Conservation (phyloP, 2,329 filamentous ascomycete species). For the Pyrenophora teres region DNA sequence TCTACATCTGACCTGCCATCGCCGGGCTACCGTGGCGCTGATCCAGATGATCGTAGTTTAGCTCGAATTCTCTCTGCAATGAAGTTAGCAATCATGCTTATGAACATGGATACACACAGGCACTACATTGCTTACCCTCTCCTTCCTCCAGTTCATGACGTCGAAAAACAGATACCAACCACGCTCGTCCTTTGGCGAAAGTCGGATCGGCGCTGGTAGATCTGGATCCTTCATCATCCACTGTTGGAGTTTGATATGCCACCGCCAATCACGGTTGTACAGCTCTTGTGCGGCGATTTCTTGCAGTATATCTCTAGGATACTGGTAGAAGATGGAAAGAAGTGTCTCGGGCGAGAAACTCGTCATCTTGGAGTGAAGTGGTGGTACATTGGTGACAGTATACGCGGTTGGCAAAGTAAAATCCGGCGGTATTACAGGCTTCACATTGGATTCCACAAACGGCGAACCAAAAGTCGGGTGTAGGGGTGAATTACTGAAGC, state of each 20-base stretch:
- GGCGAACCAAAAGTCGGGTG: constrained; percentile 68
- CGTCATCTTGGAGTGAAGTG: constrained; percentile 61
- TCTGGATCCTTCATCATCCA: constrained; percentile 61
- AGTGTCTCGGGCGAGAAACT: constrained; percentile 68
- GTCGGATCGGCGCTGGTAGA: constrained; percentile 49
- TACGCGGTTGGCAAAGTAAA: constrained; percentile 68
- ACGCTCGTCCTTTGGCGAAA: constrained; percentile 55
- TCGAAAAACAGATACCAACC: constrained; percentile 62
- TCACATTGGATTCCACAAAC: constrained; percentile 63
- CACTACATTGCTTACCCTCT: constrained; percentile 47
- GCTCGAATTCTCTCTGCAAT: constrained; percentile 54
- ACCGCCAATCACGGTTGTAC: constrained; percentile 59
- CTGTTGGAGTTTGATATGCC: constrained; percentile 59
- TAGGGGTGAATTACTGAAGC: constrained; percentile 56
- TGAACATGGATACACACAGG: neutral
- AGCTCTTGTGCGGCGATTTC: constrained; percentile 68
- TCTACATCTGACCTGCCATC: constrained; percentile 36
- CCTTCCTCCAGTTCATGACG: constrained; percentile 57
- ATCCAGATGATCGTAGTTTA: constrained; percentile 59
- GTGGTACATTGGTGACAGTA: constrained; percentile 68
- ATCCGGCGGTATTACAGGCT: constrained; percentile 63
- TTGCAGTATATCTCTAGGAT: constrained; percentile 68
- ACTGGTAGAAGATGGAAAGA: constrained; percentile 72
- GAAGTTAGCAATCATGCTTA: constrained; percentile 19
- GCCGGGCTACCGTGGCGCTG: constrained; percentile 47